Conservation (phyloP, 768 basidiomycete species). For the Hygrophoropsis aurantiaca region DNA sequence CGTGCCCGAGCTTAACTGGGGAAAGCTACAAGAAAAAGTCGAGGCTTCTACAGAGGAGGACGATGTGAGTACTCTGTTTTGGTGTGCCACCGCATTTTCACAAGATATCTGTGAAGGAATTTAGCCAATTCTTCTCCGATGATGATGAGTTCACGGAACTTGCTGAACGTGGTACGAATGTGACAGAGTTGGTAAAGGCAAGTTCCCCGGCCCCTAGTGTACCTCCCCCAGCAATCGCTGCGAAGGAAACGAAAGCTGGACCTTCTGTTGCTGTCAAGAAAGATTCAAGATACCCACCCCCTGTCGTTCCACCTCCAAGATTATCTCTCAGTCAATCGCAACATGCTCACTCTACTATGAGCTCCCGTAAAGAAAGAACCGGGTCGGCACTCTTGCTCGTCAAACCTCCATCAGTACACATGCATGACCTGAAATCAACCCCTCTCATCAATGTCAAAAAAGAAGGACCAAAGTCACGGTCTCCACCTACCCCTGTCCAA, state of each 20-base stretch:
- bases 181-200: neutral
- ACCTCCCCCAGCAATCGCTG: neutral
- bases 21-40: constrained; percentile 16
- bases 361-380: too few relatives aligned
- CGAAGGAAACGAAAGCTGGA: neutral
- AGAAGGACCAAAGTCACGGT: neutral
- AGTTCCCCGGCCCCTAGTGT: neutral
- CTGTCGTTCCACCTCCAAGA: too few relatives aligned
- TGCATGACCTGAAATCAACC: too few relatives aligned
- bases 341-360: too few relatives aligned
- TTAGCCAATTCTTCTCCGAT: neutral
- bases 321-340: too few relatives aligned
- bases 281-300: too few relatives aligned
- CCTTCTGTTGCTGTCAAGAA: neutral
- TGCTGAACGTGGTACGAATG: constrained; percentile 12
- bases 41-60: neutral
- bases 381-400: too few relatives aligned
- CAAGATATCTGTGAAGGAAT: too few relatives aligned
- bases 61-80: neutral
- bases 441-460: too few relatives aligned
- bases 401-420: too few relatives aligned
- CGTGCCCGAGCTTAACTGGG: constrained; percentile 62
- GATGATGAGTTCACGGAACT: constrained; percentile 20
- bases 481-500: neutral
- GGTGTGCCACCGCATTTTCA: too few relatives aligned